These are phyloP conservation scores for Pleurotus salmoneostramineus DNA, from an alignment of 768 basidiomycete species.

Conservation along the genomic window DNA sequence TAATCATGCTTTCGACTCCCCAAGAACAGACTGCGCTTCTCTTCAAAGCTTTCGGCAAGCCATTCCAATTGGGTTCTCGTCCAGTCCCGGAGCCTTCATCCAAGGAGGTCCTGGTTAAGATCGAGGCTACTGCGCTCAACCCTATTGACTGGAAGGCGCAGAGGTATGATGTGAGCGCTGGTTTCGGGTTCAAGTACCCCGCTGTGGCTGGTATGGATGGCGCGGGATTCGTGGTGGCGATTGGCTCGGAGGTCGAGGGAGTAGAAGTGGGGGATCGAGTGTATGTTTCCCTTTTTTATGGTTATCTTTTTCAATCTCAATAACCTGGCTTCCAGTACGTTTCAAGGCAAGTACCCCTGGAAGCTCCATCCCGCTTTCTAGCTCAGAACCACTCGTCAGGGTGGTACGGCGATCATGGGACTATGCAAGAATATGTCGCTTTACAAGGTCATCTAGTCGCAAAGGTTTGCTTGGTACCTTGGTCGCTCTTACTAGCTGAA, in stretches of 20 bases:
- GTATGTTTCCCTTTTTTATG: conserved; percentile 24
- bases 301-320: neutral
- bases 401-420: conserved; percentile 28
- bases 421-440: conserved; percentile 43
- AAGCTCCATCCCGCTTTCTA: conserved; percentile 7
- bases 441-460: conserved; percentile 33
- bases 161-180: conserved; percentile 20
- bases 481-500: conserved; percentile 9
- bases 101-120: conserved; percentile 44
- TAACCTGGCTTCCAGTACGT: conserved; percentile 7
- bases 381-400: conserved; percentile 33
- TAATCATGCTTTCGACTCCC: neutral
- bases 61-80: conserved; percentile 24
- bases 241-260: conserved; percentile 47
- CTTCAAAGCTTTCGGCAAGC: neutral
- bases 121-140: conserved; percentile 45
- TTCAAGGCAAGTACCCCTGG: conserved; percentile 1
- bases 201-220: conserved; percentile 44
- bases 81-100: conserved; percentile 39
- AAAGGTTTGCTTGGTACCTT: conserved; percentile 24
- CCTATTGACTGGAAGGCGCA: conserved; percentile 54
- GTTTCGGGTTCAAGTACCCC: conserved; percentile 37
- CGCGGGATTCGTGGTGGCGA: conserved; percentile 46
- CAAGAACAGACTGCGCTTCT: neutral
- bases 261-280: conserved; percentile 52